These are phyloP conservation scores for Calonectria hongkongensis DNA, from an alignment of 2,329 filamentous ascomycete species.

Conservation along the genomic window DNA sequence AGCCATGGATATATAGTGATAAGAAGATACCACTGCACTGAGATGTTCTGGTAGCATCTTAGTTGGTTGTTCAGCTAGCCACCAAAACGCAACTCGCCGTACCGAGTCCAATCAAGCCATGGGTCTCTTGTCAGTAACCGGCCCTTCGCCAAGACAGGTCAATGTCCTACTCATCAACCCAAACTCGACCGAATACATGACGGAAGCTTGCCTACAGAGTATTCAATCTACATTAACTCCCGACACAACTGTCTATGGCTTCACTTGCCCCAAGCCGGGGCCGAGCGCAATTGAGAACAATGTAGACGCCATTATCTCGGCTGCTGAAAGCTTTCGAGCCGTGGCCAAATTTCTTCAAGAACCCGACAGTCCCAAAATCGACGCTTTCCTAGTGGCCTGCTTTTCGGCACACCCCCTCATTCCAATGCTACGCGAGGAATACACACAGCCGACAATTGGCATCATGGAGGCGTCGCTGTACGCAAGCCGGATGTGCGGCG, in stretches of 20 bases:
- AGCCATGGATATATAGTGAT: neutral
- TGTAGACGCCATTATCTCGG: slow-evolving; percentile 21
- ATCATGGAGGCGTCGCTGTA: slow-evolving; percentile 33
- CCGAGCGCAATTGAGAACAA: slow-evolving; percentile 25
- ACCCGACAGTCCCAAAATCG: neutral
- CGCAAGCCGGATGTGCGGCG: slow-evolving; percentile 27
- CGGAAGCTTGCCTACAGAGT: slow-evolving; percentile 10
- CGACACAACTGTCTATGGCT: slow-evolving; percentile 6
- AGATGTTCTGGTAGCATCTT: neutral
- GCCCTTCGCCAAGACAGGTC: neutral
- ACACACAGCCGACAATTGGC: slow-evolving; percentile 25
- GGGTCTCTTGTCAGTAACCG: slow-evolving; percentile 1
- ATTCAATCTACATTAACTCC: slow-evolving; percentile 9
- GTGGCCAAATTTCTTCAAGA: neutral
- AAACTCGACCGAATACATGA: slow-evolving; percentile 28
- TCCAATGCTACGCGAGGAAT: slow-evolving; percentile 24
- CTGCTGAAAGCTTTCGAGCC: slow-evolving; percentile 20
- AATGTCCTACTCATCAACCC: slow-evolving; percentile 32
- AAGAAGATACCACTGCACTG: neutral
- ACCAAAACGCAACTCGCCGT: neutral
- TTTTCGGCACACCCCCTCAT: slow-evolving; percentile 28
- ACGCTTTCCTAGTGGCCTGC: slow-evolving; percentile 25
- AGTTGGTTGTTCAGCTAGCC: neutral
- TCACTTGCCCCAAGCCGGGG: slow-evolving; percentile 14
- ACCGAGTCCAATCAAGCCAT: neutral